phyloP scores from a whole-genome alignment of 2,329 filamentous ascomycete species.

The Microdochium nivale region DNA sequence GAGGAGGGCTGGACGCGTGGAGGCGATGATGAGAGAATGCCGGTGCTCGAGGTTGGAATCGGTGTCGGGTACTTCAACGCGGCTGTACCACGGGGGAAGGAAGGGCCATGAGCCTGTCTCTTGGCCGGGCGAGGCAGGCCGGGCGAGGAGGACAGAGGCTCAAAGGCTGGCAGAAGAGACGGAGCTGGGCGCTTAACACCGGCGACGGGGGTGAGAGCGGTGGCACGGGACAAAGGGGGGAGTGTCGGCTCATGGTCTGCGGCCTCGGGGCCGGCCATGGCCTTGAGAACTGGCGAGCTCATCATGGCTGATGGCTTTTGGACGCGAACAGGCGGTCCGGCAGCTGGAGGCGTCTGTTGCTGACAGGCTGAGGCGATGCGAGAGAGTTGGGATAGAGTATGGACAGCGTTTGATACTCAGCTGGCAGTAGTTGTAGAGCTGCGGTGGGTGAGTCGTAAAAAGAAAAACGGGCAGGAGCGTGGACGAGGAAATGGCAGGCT shows the following conservation, averaged over 20 bases:
- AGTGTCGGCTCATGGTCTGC: conserved; percentile 26
- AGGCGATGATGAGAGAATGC: conserved; percentile 81
- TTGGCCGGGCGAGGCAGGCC: conserved; percentile 61
- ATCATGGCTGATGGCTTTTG: conserved; percentile 13
- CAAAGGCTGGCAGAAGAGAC: conserved; percentile 68
- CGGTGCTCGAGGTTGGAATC: conserved; percentile 86
- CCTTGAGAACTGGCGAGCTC: conserved; percentile 17
- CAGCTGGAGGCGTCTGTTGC: neutral
- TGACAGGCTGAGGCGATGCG: too few species aligned
- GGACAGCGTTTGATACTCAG: neutral
- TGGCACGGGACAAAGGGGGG: conserved; percentile 15
- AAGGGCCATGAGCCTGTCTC: conserved; percentile 44
- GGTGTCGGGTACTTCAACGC: conserved; percentile 81
- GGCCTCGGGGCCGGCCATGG: conserved; percentile 8
- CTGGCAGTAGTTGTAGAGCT: neutral
- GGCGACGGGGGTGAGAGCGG: conserved; percentile 18
- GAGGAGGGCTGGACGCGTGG: conserved; percentile 41
- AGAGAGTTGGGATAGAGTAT: neutral
- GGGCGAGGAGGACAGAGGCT: conserved; percentile 71
- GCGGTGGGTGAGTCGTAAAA: neutral
- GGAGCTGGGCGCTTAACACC: conserved; percentile 55
- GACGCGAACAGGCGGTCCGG: conserved; percentile 13
- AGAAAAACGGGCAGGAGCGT: neutral
- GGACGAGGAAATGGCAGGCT: neutral
- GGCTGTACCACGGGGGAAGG: conserved; percentile 28